Conservation (phyloP, 192 early-diverging fungal species). For the Chytriomyces sp. region DNA sequence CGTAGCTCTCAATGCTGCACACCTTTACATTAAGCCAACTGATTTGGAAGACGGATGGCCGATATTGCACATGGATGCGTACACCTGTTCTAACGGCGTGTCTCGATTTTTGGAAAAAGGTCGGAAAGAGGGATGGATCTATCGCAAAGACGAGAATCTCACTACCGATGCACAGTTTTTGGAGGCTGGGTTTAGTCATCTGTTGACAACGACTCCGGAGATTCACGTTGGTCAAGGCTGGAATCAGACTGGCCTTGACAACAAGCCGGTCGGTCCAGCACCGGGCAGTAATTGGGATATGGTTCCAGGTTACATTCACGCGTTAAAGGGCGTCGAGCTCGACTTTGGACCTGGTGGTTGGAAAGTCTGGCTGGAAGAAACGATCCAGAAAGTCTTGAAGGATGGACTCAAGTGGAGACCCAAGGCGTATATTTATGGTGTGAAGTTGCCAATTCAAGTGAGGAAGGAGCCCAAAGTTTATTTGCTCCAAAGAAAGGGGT, state of each 20-base stretch:
- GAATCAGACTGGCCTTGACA: neutral
- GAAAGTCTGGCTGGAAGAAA: slow-evolving; percentile 9
- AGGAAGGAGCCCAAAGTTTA: slow-evolving; percentile 28
- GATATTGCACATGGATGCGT: slow-evolving; percentile 27
- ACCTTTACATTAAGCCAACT: slow-evolving; percentile 27
- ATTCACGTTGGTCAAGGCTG: slow-evolving; percentile 18
- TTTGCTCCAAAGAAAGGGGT: slow-evolving; percentile 23
- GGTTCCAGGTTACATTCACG: slow-evolving; percentile 11
- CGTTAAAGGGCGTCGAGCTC: slow-evolving; percentile 14
- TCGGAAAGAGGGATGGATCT: slow-evolving; percentile 11
- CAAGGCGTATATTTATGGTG: slow-evolving; percentile 6
- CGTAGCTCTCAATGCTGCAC: slow-evolving; percentile 66
- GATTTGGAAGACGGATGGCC: neutral
- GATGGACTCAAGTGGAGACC: slow-evolving; percentile 18
- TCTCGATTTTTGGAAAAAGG: slow-evolving; percentile 19
- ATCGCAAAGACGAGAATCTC: slow-evolving; percentile 29
- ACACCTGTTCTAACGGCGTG: slow-evolving; percentile 18
- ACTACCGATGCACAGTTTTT: neutral
- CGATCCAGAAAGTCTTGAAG: slow-evolving; percentile 15
- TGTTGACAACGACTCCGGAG: slow-evolving; percentile 27
- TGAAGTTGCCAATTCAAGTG: slow-evolving; percentile 27
- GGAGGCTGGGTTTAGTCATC: slow-evolving; percentile 25
- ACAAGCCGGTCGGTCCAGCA: neutral
- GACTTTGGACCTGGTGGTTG: slow-evolving; percentile 22
- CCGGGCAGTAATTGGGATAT: neutral